Conservation (phyloP, 2,329 filamentous ascomycete genomes). For the Ascomycota sp. region DNA sequence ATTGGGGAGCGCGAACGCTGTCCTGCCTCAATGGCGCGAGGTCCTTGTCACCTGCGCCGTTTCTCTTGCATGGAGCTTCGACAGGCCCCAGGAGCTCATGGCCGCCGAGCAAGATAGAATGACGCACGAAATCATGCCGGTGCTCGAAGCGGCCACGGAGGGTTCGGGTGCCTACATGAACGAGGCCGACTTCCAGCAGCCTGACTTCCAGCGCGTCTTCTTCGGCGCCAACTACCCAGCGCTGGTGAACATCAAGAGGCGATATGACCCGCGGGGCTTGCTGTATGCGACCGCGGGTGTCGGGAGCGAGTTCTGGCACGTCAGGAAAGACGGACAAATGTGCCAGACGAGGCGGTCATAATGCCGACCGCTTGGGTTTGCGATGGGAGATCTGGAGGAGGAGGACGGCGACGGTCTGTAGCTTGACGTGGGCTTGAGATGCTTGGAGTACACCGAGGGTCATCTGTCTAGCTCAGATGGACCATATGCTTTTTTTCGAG, state of each 20-base stretch:
- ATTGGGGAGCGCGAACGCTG: slow-evolving; percentile 10
- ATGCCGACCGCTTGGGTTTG: too few relatives aligned
- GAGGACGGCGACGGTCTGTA: too few relatives aligned
- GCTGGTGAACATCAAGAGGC: slow-evolving; percentile 23
- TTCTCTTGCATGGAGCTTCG: slow-evolving; percentile 9
- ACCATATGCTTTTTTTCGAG: too few relatives aligned
- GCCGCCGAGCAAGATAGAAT: slow-evolving; percentile 11
- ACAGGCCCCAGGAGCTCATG: slow-evolving; percentile 10
- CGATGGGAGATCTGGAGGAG: too few relatives aligned
- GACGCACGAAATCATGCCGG: slow-evolving; percentile 8
- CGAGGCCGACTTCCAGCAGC: slow-evolving; percentile 28
- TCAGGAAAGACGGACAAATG: slow-evolving; percentile 8
- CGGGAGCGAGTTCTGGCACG: slow-evolving; percentile 29
- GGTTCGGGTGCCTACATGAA: slow-evolving; percentile 26
- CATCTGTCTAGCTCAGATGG: too few relatives aligned
- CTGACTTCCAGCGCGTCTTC: slow-evolving; percentile 22
- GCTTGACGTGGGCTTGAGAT: too few relatives aligned
- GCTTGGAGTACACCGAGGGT: too few relatives aligned
- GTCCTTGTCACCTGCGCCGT: slow-evolving; percentile 11
- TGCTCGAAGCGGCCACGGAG: slow-evolving; percentile 11
- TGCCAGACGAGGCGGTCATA: too few relatives aligned
- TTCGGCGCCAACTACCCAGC: slow-evolving; percentile 24
- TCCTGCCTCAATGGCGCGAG: slow-evolving; percentile 22
- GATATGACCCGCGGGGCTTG: slow-evolving; percentile 22
- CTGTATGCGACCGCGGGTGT: slow-evolving; percentile 29